A percentile compares a stretch with the other conserved stretches of the same genome.
Conservation (phyloP, 2,329 filamentous ascomycete species). For the Fusarium paranaense region DNA sequence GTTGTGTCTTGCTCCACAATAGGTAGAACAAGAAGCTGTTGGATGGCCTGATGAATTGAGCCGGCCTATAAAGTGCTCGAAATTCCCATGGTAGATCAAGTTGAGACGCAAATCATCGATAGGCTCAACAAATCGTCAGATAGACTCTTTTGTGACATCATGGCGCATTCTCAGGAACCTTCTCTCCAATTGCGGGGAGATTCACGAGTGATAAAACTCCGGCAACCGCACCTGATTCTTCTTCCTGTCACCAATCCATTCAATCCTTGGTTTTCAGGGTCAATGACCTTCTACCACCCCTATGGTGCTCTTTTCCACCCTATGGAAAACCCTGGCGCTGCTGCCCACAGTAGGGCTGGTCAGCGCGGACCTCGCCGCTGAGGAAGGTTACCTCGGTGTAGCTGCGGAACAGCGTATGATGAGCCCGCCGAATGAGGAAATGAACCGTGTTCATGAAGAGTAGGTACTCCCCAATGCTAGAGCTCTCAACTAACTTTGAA, state of each 20-base stretch:
- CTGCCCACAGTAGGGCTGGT: neutral
- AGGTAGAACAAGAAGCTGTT: neutral
- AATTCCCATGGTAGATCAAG: neutral
- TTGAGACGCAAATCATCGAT: neutral
- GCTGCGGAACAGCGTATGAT: conserved; percentile 1
- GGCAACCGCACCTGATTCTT: neutral
- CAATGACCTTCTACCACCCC: neutral
- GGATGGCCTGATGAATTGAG: neutral
- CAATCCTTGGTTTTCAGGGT: neutral
- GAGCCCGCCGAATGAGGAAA: rapidly evolving
- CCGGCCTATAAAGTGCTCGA: neutral
- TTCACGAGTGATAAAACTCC: neutral
- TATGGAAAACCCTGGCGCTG: neutral
- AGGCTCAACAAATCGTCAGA: conserved; percentile 17
- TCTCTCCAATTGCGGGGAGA: conserved; percentile 17
- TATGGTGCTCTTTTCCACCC: neutral
- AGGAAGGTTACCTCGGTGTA: neutral
- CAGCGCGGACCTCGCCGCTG: neutral
- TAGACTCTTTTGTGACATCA: conserved; percentile 21
- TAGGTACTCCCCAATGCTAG: rapidly evolving
- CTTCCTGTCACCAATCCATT: neutral
- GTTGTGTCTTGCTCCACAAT: neutral
- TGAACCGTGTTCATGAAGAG: conserved; percentile 20
- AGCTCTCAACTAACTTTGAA: rapidly evolving
- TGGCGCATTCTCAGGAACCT: neutral